Conservation (phyloP, 1,284 basidiomycete genomes). For the Cryptococcus sp. region DNA sequence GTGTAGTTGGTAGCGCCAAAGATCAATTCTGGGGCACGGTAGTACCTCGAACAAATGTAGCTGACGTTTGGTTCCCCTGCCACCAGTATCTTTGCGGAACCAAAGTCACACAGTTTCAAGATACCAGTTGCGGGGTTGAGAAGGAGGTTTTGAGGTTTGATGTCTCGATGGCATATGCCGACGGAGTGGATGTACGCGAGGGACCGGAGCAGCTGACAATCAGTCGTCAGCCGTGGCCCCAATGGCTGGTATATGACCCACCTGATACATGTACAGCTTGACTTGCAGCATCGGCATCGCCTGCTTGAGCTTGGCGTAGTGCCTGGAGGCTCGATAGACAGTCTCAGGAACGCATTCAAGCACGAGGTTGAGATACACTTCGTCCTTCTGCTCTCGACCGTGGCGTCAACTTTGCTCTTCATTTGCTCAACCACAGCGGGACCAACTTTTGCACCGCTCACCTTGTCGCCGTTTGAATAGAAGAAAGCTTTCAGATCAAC, state of each 20-base stretch:
- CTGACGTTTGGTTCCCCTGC: slow-evolving; percentile 98
- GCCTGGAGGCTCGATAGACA: slow-evolving; percentile 96
- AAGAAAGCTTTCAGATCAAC: slow-evolving; percentile 98
- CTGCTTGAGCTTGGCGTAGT: slow-evolving; percentile 99
- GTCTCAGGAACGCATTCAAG: slow-evolving; percentile 99
- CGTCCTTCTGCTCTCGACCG: slow-evolving; percentile 77
- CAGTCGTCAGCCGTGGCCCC: too few relatives aligned
- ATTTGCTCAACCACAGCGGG: neutral
- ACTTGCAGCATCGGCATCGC: slow-evolving; percentile 99
- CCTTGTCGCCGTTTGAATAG: slow-evolving; percentile 99
- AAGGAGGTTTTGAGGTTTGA: slow-evolving; percentile 98
- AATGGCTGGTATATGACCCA: slow-evolving; percentile 12
- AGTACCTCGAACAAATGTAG: slow-evolving; percentile 99
- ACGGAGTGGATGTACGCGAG: slow-evolving; percentile 98
- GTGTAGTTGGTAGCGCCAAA: slow-evolving; percentile 99
- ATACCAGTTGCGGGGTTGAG: slow-evolving; percentile 95
- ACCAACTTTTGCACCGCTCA: slow-evolving; percentile 46
- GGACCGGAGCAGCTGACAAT: slow-evolving; percentile 79
- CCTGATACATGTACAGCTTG: slow-evolving; percentile 63
- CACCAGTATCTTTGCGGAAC: slow-evolving; percentile 96
- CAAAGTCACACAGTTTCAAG: slow-evolving; percentile 98
- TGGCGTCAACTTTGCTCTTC: neutral
- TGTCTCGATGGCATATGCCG: slow-evolving; percentile 95
- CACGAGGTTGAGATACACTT: slow-evolving; percentile 99
- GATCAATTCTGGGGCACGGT: slow-evolving; percentile 98